Evolutionary conservation across 257 asterid genomes (phyloP).

Genomic region (Solanum pinnatisectum): DNA sequence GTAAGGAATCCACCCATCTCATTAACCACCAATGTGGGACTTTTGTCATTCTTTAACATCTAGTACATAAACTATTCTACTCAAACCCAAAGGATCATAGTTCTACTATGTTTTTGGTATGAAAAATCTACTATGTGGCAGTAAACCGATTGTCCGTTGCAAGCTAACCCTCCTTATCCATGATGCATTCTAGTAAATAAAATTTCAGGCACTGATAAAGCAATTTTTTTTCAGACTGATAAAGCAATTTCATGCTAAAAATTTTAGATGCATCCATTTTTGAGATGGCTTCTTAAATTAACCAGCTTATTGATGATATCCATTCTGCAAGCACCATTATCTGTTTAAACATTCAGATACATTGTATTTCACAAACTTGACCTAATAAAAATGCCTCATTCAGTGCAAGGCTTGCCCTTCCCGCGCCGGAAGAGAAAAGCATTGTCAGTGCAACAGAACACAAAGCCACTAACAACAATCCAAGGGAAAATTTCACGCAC

Average conservation of each 20-base stretch:
- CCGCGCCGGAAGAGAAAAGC: slow-evolving; percentile 73
- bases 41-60: too few relatives aligned
- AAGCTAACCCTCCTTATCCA: not conserved
- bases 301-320: not conserved
- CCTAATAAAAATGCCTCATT: slow-evolving; percentile 19
- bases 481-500: slow-evolving; percentile 24
- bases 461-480: slow-evolving; percentile 27
- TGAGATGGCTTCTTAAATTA: not conserved
- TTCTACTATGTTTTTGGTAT: not conserved
- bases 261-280: not conserved
- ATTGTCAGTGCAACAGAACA: slow-evolving; percentile 36
- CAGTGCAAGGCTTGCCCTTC: slow-evolving; percentile 93
- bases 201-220: not conserved
- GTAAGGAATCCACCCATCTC: too few relatives aligned
- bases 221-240: not conserved
- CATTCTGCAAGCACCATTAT: not conserved
- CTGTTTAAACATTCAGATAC: not conserved
- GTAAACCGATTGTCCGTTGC: not conserved
- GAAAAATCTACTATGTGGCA: not conserved
- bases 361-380: slow-evolving; percentile 5
- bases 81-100: not conserved
- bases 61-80: not conserved
- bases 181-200: not conserved
- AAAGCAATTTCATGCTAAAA: not conserved
- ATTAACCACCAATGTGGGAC: too few relatives aligned